Evolutionary conservation across 306 rosid genomes (phyloP).

Genomic region (Lithocarpus polystachyus): DNA sequence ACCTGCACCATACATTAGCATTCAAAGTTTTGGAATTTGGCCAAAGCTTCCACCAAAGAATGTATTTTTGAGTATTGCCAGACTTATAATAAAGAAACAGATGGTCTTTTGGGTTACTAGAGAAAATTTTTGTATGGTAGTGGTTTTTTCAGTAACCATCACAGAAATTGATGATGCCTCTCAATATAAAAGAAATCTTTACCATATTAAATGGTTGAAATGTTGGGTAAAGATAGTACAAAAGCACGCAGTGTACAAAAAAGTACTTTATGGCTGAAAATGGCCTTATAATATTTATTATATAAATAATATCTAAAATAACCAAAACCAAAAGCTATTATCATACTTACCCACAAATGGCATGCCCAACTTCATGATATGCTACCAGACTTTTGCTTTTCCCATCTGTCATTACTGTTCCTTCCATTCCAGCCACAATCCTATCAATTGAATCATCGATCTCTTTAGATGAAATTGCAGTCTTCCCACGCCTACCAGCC

Average conservation of each 20-base stretch:
- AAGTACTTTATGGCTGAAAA: not conserved
- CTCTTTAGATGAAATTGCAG: constrained; percentile 89
- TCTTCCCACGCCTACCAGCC: constrained; percentile 92
- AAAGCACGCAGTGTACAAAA: not conserved
- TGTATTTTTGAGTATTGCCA: not conserved
- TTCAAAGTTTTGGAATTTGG: not conserved
- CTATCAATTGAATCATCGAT: constrained; percentile 95
- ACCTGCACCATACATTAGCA: not conserved
- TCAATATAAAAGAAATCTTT: too few species aligned
- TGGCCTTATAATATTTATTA: not conserved
- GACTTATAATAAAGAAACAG: not conserved
- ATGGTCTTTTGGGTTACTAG: not conserved
- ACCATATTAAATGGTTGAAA: too few species aligned
- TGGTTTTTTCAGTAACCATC: not conserved
- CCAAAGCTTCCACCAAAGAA: not conserved
- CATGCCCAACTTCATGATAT: constrained; percentile 98
- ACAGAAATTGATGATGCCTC: not conserved
- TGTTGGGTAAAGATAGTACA: not conserved
- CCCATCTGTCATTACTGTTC: constrained; percentile 97
- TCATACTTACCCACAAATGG: constrained; percentile 83
- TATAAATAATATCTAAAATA: not conserved
- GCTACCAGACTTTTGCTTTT: constrained; percentile 97
- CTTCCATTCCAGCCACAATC: constrained; percentile 99
- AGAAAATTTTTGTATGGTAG: not conserved
- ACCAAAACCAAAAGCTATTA: not conserved